A percentile compares a stretch with the other conserved stretches of the same genome.
Evolutionary conservation across 345 rosid genomes (phyloP).

Genomic region (Gossypioides kirkii): DNA sequence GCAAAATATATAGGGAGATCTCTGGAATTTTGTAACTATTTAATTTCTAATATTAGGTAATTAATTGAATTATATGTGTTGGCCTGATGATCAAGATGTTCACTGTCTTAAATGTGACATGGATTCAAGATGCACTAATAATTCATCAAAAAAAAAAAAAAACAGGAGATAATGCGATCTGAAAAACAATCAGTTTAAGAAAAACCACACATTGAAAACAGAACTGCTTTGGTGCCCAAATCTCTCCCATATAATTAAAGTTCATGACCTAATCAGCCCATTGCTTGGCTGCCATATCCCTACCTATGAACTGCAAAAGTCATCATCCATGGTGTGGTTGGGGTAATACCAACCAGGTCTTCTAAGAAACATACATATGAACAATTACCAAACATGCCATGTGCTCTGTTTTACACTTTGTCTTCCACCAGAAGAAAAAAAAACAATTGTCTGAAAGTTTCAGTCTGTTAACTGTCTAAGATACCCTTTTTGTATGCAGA

Average conservation of each 20-base stretch:
- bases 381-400: conserved; percentile 14
- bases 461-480: not conserved
- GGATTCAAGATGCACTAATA: no score
- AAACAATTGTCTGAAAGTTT: not conserved
- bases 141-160: no score
- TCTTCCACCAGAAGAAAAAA: not conserved
- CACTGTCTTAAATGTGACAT: no score
- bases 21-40: no score
- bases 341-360: not conserved
- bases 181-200: no score
- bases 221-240: not conserved
- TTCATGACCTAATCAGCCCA: not conserved
- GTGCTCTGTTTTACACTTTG: conserved; percentile 8
- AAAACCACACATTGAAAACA: not conserved
- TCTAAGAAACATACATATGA: not conserved
- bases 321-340: not conserved
- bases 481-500: no score
- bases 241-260: not conserved
- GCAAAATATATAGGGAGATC: no score
- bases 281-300: not conserved
- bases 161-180: no score
- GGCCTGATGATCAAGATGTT: no score
- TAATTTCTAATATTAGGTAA: no score
- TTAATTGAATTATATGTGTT: no score
- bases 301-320: not conserved